Percentiles rank a stretch among this genome's conserved stretches.
Conservation (phyloP, 2,329 filamentous ascomycete genomes). For the Neopestalotiopsis sp. region DNA sequence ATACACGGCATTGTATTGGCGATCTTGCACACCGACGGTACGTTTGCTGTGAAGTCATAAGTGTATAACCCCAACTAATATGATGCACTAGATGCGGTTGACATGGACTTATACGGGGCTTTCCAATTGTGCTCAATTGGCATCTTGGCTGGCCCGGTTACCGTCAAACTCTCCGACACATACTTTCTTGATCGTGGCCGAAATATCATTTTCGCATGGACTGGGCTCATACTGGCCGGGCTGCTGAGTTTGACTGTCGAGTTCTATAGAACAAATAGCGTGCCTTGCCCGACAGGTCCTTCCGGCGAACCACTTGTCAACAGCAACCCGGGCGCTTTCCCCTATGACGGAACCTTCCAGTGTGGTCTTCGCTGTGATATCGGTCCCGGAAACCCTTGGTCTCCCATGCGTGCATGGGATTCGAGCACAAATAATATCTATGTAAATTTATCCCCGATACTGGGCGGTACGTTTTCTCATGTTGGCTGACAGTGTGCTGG, state of each 20-base stretch:
- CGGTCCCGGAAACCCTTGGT: slow-evolving; percentile 35
- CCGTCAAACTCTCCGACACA: slow-evolving; percentile 64
- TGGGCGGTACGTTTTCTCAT: too few relatives aligned
- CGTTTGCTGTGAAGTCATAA: not conserved
- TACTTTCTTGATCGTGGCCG: slow-evolving; percentile 69
- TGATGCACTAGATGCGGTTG: not conserved
- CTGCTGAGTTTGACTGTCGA: slow-evolving; percentile 67
- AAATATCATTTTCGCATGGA: slow-evolving; percentile 73
- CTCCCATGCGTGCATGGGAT: slow-evolving; percentile 24
- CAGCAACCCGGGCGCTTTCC: slow-evolving; percentile 41
- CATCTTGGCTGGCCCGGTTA: slow-evolving; percentile 67
- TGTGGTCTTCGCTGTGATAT: slow-evolving; percentile 57
- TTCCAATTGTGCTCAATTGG: slow-evolving; percentile 72
- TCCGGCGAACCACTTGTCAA: slow-evolving; percentile 34
- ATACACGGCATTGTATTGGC: slow-evolving; percentile 19
- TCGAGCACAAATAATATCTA: slow-evolving; percentile 66
- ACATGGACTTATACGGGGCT: slow-evolving; percentile 66
- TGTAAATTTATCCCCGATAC: slow-evolving; percentile 37
- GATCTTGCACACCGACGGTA: slow-evolving; percentile 11
- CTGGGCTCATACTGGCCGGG: slow-evolving; percentile 63
- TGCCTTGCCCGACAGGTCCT: slow-evolving; percentile 47
- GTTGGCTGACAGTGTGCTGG: too few relatives aligned
- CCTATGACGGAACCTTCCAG: slow-evolving; percentile 34
- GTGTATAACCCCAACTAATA: not conserved
- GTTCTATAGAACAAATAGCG: slow-evolving; percentile 61